phyloP scores from a whole-genome alignment of 2,329 filamentous ascomycete species.

The Arthrocladium fulminans region DNA sequence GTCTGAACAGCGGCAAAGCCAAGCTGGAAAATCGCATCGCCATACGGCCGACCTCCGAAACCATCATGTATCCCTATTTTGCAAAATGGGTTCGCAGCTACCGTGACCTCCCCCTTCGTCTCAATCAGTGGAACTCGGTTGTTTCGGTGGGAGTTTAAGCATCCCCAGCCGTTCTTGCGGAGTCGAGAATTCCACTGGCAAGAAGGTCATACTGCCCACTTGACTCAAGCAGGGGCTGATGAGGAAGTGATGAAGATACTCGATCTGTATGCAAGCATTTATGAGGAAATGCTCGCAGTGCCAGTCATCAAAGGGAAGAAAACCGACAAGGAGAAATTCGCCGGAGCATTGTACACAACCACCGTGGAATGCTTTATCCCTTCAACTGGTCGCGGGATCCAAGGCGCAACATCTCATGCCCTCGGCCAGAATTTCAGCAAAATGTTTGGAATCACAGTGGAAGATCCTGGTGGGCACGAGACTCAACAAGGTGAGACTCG shows the following conservation, averaged over 20 bases:
- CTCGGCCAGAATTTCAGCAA: constrained; percentile 97
- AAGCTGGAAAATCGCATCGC: constrained; percentile 75
- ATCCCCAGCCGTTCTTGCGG: constrained; percentile 73
- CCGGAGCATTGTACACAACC: constrained; percentile 90
- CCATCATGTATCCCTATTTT: constrained; percentile 92
- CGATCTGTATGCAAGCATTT: constrained; percentile 83
- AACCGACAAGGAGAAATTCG: constrained; percentile 97
- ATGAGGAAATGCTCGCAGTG: constrained; percentile 86
- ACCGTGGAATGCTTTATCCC: constrained; percentile 96
- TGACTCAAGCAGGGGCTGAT: constrained; percentile 71
- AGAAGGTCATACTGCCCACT: constrained; percentile 86
- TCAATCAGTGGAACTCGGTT: constrained; percentile 97
- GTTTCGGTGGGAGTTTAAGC: constrained; percentile 97
- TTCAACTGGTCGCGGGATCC: constrained; percentile 88
- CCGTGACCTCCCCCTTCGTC: constrained; percentile 80
- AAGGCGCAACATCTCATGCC: constrained; percentile 88
- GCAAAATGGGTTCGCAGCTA: constrained; percentile 95
- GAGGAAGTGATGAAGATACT: constrained; percentile 87
- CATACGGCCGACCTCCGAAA: constrained; percentile 61
- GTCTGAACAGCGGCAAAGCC: constrained; percentile 62
- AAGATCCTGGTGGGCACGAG: constrained; percentile 68
- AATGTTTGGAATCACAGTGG: constrained; percentile 97
- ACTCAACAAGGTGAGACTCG: constrained; percentile 57
- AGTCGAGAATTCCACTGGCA: constrained; percentile 97
- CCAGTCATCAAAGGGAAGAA: constrained; percentile 89